Evolutionary conservation across 2,329 filamentous ascomycete species (phyloP).

Genomic region (Trichoderma simmonsii): DNA sequence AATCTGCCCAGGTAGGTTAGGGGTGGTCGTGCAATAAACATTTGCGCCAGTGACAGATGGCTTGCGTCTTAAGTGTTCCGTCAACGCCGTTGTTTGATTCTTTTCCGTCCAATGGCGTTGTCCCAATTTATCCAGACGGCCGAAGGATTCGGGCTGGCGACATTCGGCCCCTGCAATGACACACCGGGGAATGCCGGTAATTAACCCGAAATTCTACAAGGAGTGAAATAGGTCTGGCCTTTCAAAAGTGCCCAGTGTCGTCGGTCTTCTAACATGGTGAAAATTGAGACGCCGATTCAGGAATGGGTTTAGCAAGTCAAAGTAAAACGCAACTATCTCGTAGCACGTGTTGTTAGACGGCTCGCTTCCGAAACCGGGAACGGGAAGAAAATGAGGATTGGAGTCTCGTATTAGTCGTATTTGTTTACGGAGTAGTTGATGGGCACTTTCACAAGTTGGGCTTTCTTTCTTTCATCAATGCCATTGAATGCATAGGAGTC

Average conservation of each 20-base stretch:
- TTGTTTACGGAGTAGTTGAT: not conserved
- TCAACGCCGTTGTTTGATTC: not conserved
- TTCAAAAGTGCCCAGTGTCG: not conserved
- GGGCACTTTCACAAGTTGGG: not conserved
- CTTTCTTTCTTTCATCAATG: not conserved
- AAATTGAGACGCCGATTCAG: not conserved
- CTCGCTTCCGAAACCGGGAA: not conserved
- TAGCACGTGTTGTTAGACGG: not conserved
- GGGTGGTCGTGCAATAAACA: not conserved
- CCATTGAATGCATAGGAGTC: not conserved
- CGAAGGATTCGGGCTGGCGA: not conserved
- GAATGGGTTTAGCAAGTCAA: not conserved
- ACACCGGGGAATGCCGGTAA: not conserved
- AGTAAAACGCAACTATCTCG: not conserved
- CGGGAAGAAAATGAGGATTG: not conserved
- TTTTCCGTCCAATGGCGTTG: not conserved
- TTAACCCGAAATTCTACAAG: not conserved
- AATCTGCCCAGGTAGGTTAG: no score
- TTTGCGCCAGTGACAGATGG: not conserved
- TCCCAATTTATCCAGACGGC: not conserved
- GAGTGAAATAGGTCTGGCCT: not conserved
- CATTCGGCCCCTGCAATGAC: not conserved
- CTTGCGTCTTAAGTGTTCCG: not conserved
- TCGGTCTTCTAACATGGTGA: not conserved
- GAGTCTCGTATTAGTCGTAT: not conserved